Evolutionary conservation across 2,329 filamentous ascomycete species (phyloP).

Genomic region (Ophiocordyceps unilateralis): DNA sequence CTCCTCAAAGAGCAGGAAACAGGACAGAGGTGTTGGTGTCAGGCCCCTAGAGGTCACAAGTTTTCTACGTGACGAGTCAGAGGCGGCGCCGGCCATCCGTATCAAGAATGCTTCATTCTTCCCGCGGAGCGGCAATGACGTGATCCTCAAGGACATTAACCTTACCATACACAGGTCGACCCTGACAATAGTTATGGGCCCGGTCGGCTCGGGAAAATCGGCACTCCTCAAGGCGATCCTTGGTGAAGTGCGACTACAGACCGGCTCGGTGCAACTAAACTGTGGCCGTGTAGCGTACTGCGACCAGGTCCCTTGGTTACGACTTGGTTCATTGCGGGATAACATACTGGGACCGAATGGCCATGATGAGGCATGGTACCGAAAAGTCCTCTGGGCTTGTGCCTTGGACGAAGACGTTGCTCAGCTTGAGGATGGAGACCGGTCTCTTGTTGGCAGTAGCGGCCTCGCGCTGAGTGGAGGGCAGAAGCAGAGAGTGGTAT

Average conservation of each 20-base stretch:
- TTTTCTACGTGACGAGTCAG: not conserved
- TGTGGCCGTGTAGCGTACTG: conserved; percentile 11
- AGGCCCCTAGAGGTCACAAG: not conserved
- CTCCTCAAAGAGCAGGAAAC: not conserved
- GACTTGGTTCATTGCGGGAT: conserved; percentile 12
- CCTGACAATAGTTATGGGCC: conserved; percentile 10
- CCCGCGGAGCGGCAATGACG: conserved; percentile 16
- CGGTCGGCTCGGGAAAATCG: conserved; percentile 12
- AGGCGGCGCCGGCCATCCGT: not conserved
- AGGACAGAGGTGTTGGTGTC: not conserved
- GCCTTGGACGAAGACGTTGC: conserved; percentile 11
- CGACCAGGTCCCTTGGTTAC: conserved; percentile 14
- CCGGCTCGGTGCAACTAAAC: conserved; percentile 4
- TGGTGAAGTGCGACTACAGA: conserved; percentile 9
- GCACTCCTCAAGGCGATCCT: conserved; percentile 14
- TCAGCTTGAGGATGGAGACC: conserved; percentile 13
- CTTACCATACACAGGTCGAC: not conserved
- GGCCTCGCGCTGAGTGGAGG: conserved; percentile 20
- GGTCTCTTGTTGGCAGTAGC: conserved; percentile 15
- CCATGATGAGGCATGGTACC: conserved; percentile 10
- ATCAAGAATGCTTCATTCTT: not conserved
- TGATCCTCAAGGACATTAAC: conserved; percentile 7
- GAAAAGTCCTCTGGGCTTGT: conserved; percentile 11
- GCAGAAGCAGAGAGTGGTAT: conserved; percentile 14
- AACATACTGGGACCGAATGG: conserved; percentile 14